These are phyloP conservation scores for Scytalidium lignicola DNA, from an alignment of 2,329 filamentous ascomycete genomes.

Conservation along the genomic window DNA sequence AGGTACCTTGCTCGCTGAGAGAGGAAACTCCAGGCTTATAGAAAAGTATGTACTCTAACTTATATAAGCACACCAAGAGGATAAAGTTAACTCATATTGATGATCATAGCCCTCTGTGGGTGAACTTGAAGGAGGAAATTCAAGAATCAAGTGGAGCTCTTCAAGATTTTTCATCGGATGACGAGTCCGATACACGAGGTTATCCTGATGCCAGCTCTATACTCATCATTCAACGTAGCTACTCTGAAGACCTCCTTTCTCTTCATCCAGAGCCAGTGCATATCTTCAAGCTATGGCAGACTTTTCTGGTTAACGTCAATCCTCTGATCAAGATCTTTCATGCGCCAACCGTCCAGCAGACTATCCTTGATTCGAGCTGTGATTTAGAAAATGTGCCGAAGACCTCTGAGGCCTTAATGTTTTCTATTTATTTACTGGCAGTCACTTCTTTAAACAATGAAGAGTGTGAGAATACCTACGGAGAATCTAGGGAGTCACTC, in stretches of 20 bases:
- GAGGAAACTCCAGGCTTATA: constrained; percentile 21
- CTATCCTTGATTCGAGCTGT: constrained; percentile 57
- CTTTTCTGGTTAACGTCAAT: constrained; percentile 65
- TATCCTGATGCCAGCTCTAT: constrained; percentile 30
- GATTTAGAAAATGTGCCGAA: constrained; percentile 39
- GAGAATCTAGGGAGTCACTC: constrained; percentile 46
- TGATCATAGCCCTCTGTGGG: constrained; percentile 21
- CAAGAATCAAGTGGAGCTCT: constrained; percentile 25
- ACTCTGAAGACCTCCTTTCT: constrained; percentile 35
- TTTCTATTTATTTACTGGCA: constrained; percentile 59
- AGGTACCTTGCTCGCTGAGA: constrained; percentile 18
- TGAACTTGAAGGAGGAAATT: constrained; percentile 24
- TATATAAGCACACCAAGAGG: background rate
- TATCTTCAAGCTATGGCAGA: constrained; percentile 63
- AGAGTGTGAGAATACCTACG: constrained; percentile 48
- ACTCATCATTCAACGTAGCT: constrained; percentile 43
- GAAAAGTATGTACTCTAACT: constrained; percentile 17
- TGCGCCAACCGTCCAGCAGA: constrained; percentile 57
- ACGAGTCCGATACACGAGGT: constrained; percentile 21
- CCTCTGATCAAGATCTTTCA: constrained; percentile 66
- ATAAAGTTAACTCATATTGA: constrained; percentile 1
- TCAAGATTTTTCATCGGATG: constrained; percentile 24
- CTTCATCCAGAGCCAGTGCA: constrained; percentile 54
- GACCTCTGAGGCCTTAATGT: constrained; percentile 64
- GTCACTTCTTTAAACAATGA: constrained; percentile 53